A percentile compares a stretch with the other conserved stretches of the same genome.
phyloP scores from a whole-genome alignment of 176 grass and related monocot genomes.

The Cenchrus fungigraminus region DNA sequence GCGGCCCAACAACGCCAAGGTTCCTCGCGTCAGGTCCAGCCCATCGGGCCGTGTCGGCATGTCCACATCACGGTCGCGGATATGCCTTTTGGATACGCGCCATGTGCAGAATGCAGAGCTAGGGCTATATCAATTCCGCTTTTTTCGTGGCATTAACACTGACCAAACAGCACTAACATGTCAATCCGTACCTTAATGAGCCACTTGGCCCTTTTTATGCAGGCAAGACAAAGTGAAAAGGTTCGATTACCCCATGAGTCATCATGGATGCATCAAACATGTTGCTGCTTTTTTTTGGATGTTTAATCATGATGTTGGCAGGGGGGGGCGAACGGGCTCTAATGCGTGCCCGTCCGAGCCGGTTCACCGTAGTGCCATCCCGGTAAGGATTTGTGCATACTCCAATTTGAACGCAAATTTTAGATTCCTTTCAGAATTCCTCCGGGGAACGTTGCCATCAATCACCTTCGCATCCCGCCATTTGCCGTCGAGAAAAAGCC shows the following conservation, averaged over 20 bases:
- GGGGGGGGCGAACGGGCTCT: neutral
- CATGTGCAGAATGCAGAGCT: slow-evolving; percentile 6
- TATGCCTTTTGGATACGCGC: neutral
- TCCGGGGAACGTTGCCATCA: neutral
- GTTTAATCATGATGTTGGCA: neutral
- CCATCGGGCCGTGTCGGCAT: neutral
- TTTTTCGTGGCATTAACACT: neutral
- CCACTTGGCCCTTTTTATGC: neutral
- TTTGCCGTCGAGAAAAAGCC: neutral
- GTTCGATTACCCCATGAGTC: neutral
- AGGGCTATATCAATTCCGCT: neutral
- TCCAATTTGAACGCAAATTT: neutral
- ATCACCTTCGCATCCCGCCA: neutral
- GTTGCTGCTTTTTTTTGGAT: neutral
- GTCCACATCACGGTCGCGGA: neutral
- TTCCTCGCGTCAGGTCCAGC: neutral
- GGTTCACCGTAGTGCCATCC: neutral
- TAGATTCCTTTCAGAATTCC: neutral
- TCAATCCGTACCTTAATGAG: neutral
- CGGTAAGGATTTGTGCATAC: neutral
- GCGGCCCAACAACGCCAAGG: too few relatives aligned
- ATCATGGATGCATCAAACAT: neutral
- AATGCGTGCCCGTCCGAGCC: neutral
- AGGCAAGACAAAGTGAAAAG: neutral
- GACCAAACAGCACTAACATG: neutral